A percentile compares a stretch with the other conserved stretches of the same genome.
Evolutionary conservation across 495 filamentous ascomycete genomes (phyloP).

Genomic region (Aspergillus indologenus): DNA sequence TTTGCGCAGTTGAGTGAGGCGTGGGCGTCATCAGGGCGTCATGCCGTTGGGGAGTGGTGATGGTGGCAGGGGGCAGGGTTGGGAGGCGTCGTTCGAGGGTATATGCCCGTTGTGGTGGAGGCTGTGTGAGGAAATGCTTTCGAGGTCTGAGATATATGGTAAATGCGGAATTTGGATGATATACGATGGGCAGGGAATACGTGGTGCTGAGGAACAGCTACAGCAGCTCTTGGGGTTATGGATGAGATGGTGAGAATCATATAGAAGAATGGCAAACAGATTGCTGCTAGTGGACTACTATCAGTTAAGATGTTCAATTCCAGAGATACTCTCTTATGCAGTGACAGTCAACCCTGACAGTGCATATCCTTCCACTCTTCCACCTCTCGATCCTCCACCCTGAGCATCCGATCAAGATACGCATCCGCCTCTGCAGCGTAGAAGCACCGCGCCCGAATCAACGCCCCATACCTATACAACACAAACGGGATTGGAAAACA

Average conservation of each 20-base stretch:
- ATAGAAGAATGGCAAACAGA: too few relatives aligned
- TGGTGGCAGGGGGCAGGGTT: background rate
- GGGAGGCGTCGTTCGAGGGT: background rate
- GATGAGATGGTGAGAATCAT: too few relatives aligned
- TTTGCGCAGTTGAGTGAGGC: background rate
- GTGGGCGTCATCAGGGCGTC: background rate
- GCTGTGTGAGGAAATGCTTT: too few relatives aligned
- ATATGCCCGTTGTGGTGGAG: background rate
- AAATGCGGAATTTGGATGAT: too few relatives aligned
- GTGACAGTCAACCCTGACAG: too few relatives aligned
- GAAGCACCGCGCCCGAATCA: background rate
- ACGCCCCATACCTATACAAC: background rate
- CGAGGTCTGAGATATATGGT: too few relatives aligned
- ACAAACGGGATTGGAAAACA: background rate
- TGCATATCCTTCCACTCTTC: background rate
- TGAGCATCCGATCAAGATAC: background rate
- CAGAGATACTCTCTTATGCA: too few relatives aligned
- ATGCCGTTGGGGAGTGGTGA: background rate
- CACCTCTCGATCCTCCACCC: background rate
- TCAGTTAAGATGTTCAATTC: too few relatives aligned
- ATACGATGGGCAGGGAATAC: too few relatives aligned
- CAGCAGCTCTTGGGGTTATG: too few relatives aligned
- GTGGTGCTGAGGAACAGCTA: too few relatives aligned
- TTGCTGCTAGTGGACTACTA: too few relatives aligned
- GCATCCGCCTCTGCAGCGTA: conserved; percentile 1